phyloP scores from a whole-genome alignment of 345 rosid genomes.

The Salix brachista region DNA sequence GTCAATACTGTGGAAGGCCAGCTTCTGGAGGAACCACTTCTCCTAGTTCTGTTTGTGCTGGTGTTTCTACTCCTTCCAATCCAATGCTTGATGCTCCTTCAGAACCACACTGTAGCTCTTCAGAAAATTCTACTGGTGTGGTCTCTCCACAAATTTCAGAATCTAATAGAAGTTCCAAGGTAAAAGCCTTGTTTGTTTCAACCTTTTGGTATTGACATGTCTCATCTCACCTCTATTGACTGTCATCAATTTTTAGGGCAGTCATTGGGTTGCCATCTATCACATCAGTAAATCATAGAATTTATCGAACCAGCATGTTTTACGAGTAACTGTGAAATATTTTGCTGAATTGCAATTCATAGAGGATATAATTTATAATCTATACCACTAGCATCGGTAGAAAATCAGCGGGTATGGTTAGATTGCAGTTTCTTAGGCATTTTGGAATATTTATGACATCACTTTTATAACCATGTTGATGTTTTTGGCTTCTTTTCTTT shows the following conservation, averaged over 20 bases:
- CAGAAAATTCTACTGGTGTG: constrained; percentile 37
- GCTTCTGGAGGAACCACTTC: constrained; percentile 26
- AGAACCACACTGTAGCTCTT: constrained; percentile 22
- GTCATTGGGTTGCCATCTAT: neutral
- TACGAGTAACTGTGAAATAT: neutral
- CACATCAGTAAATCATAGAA: neutral
- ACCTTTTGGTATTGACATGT: neutral
- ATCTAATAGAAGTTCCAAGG: constrained; percentile 53
- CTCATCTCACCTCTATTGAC: neutral
- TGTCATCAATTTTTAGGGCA: neutral
- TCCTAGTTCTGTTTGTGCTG: constrained; percentile 30
- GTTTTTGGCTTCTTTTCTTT: neutral
- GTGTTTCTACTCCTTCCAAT: constrained; percentile 30
- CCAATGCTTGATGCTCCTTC: constrained; percentile 23
- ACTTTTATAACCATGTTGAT: neutral
- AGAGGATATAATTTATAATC: neutral
- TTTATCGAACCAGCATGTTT: neutral
- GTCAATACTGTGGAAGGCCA: constrained; percentile 37
- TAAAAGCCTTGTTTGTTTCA: constrained; percentile 12
- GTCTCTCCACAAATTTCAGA: constrained; percentile 43
- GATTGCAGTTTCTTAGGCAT: neutral
- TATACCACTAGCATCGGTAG: neutral
- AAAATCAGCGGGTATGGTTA: neutral
- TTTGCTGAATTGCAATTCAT: neutral
- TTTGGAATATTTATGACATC: neutral